phyloP scores from a whole-genome alignment of 805 yeast genomes.

The Yarrowia deformans region DNA sequence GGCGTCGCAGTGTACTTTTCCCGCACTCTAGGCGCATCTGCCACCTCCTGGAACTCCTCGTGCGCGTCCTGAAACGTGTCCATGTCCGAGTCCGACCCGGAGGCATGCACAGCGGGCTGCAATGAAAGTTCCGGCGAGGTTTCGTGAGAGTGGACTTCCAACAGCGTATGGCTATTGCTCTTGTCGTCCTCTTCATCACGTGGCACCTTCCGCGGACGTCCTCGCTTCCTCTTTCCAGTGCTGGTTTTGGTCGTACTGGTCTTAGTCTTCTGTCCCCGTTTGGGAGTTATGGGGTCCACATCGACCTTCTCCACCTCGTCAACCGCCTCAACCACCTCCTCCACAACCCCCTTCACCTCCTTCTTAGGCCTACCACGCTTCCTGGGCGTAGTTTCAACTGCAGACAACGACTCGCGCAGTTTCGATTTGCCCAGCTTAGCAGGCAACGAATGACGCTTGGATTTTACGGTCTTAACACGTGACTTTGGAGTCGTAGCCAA shows the following conservation, averaged over 20 bases:
- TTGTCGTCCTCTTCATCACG: neutral
- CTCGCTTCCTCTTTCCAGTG: neutral
- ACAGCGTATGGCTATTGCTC: too few relatives aligned
- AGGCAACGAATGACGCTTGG: neutral
- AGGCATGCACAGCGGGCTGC: too few relatives aligned
- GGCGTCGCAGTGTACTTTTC: slow-evolving; percentile 17
- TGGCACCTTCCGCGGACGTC: neutral
- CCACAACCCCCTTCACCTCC: neutral
- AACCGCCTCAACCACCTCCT: neutral
- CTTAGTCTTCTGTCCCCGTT: too few relatives aligned
- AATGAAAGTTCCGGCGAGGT: too few relatives aligned
- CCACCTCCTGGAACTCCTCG: slow-evolving; percentile 7
- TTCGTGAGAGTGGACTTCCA: too few relatives aligned
- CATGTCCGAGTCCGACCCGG: neutral
- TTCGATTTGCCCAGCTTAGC: slow-evolving; percentile 4
- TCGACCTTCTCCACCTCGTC: neutral
- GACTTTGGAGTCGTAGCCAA: neutral
- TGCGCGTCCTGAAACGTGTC: slow-evolving; percentile 27
- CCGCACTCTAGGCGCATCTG: neutral
- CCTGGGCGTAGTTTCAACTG: neutral
- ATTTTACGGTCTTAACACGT: neutral
- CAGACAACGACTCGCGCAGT: slow-evolving; percentile 1
- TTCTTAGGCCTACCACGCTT: slow-evolving; percentile 4
- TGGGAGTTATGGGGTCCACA: too few relatives aligned
- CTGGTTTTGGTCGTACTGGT: too few relatives aligned